Percentiles rank a stretch among this genome's conserved stretches.
These are phyloP conservation scores for Penicillium angulare DNA, from an alignment of 495 filamentous ascomycete species.

Conservation along the genomic window DNA sequence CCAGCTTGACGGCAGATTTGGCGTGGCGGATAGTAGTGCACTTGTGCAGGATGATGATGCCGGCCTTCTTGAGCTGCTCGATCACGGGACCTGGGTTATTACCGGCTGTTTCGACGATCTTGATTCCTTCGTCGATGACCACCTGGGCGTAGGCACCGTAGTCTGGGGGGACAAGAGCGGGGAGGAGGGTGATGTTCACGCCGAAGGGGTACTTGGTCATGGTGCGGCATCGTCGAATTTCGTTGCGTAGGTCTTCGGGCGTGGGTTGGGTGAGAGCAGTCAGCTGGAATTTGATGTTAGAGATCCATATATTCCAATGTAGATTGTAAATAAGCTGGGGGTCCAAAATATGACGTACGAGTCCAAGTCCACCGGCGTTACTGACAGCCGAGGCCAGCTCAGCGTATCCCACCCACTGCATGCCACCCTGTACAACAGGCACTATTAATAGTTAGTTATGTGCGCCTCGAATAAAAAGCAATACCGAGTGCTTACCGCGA, in stretches of 20 bases:
- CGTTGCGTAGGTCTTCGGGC: slow-evolving; percentile 87
- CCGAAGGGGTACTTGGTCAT: slow-evolving; percentile 90
- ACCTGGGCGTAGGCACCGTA: slow-evolving; percentile 91
- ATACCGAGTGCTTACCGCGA: slow-evolving; percentile 66
- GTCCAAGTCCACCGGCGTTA: slow-evolving; percentile 91
- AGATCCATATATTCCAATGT: background rate
- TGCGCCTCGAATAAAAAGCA: no score
- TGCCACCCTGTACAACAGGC: slow-evolving; percentile 96
- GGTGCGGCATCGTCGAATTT: slow-evolving; percentile 81
- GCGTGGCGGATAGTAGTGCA: slow-evolving; percentile 97
- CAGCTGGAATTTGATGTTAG: slow-evolving; percentile 39
- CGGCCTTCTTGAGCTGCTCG: slow-evolving; percentile 76
- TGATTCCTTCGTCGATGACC: slow-evolving; percentile 89
- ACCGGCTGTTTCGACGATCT: slow-evolving; percentile 94
- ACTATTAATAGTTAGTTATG: slow-evolving; percentile 49
- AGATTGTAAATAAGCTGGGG: background rate
- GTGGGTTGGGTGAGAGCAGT: slow-evolving; percentile 94
- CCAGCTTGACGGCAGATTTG: slow-evolving; percentile 86
- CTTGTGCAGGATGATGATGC: slow-evolving; percentile 85
- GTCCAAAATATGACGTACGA: slow-evolving; percentile 43
- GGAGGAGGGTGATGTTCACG: slow-evolving; percentile 95
- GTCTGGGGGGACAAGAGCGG: slow-evolving; percentile 83
- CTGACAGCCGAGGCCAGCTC: slow-evolving; percentile 91
- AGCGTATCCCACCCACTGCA: slow-evolving; percentile 90
- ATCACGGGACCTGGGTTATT: slow-evolving; percentile 94